Percentiles rank a stretch among this genome's conserved stretches.
Conservation (phyloP, 1,139 yeast genomes). For the Kodamaea sp. region DNA sequence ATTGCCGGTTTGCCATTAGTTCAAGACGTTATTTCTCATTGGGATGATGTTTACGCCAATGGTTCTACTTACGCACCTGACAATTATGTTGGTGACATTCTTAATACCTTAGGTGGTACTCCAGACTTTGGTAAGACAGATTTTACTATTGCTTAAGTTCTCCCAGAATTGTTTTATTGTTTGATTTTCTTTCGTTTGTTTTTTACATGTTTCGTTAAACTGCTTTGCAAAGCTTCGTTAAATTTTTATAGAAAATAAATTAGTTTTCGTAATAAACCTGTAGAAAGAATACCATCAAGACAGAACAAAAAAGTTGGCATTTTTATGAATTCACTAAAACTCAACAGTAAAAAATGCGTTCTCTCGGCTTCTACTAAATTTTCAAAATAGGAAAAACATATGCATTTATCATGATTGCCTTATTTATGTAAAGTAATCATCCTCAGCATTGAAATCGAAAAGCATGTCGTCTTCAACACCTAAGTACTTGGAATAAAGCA, state of each 20-base stretch:
- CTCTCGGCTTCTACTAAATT: no score
- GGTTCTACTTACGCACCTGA: slow-evolving; percentile 30
- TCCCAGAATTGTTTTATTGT: no score
- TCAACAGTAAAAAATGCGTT: no score
- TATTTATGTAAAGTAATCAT: slow-evolving; percentile 24
- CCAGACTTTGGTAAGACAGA: slow-evolving; percentile 15
- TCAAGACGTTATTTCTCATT: slow-evolving; percentile 49
- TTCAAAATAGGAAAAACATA: no score
- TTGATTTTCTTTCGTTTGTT: no score
- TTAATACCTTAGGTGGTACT: slow-evolving; percentile 44
- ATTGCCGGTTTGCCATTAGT: slow-evolving; percentile 55
- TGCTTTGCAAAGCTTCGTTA: no score
- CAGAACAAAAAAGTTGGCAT: no score
- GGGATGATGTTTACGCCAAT: slow-evolving; percentile 46
- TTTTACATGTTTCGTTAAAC: no score
- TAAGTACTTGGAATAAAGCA: slow-evolving; percentile 23
- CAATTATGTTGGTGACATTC: slow-evolving; percentile 60
- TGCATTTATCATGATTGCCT: background rate
- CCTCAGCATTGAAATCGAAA: slow-evolving; percentile 25
- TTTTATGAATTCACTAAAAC: no score
- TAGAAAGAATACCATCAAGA: no score
- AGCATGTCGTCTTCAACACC: slow-evolving; percentile 25
- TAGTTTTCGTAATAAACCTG: no score
- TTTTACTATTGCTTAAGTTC: slow-evolving; percentile 10
- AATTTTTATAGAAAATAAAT: no score